Evolutionary conservation across 495 filamentous ascomycete genomes (phyloP).

Genomic region (Thermothielavioides terrestris): DNA sequence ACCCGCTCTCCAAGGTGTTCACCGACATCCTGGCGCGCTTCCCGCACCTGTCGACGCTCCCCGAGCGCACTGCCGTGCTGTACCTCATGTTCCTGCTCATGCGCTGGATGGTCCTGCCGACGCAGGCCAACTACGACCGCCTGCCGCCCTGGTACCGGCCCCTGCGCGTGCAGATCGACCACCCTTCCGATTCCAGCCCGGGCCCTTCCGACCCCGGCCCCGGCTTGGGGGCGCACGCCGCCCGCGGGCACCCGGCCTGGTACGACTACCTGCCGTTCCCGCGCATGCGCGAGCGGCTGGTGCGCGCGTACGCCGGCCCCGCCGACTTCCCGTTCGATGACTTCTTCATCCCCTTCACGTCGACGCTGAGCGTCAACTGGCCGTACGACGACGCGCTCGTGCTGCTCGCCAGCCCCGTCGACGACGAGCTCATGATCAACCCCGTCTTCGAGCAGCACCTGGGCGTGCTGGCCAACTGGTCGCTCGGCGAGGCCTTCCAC

Average conservation of each 20-base stretch:
- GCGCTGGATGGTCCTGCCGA: slow-evolving; percentile 73
- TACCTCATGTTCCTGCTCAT: slow-evolving; percentile 76
- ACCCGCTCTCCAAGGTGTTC: slow-evolving; percentile 72
- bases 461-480: slow-evolving; percentile 62
- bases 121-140: slow-evolving; percentile 62
- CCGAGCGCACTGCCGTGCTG: slow-evolving; percentile 71
- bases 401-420: slow-evolving; percentile 46
- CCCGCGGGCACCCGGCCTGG: slow-evolving; percentile 67
- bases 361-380: slow-evolving; percentile 67
- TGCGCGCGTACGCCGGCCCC: slow-evolving; percentile 38
- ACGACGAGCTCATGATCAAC: slow-evolving; percentile 60
- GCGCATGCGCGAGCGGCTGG: slow-evolving; percentile 56
- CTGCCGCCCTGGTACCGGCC: slow-evolving; percentile 61
- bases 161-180: slow-evolving; percentile 49
- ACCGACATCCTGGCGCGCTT: slow-evolving; percentile 72
- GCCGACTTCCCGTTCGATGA: slow-evolving; percentile 53
- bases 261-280: slow-evolving; percentile 72
- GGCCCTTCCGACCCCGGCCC: too few relatives aligned
- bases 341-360: slow-evolving; percentile 72
- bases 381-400: slow-evolving; percentile 59
- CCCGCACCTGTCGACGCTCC: slow-evolving; percentile 56
- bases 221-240: too few relatives aligned
- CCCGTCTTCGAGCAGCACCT: slow-evolving; percentile 73
- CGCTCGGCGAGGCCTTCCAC: slow-evolving; percentile 59
- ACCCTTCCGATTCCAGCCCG: too few relatives aligned